phyloP scores from a whole-genome alignment of 1,284 basidiomycete species.

The Takashimella tepidaria region DNA sequence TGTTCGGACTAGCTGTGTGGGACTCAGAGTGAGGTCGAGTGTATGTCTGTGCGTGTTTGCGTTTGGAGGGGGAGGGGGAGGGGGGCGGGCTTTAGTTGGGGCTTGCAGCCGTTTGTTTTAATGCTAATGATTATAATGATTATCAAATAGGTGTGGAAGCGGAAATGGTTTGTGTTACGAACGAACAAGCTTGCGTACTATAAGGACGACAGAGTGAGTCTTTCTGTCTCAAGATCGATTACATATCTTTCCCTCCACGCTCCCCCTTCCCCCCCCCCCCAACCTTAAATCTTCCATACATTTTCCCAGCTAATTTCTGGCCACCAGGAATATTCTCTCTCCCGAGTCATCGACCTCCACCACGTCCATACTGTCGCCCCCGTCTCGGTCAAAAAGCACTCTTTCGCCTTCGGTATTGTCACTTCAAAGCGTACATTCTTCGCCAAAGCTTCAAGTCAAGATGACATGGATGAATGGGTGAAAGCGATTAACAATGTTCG shows the following conservation, averaged over 20 bases:
- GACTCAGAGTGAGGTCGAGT: too few relatives aligned
- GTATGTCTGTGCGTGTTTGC: too few relatives aligned
- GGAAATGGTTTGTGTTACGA: constrained; percentile 95
- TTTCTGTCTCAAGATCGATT: constrained; percentile 24
- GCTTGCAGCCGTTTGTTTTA: too few relatives aligned
- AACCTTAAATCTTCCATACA: constrained; percentile 1
- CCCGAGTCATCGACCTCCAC: constrained; percentile 78
- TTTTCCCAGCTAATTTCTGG: too few relatives aligned
- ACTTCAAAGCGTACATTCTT: constrained; percentile 90
- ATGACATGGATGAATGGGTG: constrained; percentile 81
- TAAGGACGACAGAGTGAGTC: constrained; percentile 70
- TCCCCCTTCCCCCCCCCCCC: background rate
- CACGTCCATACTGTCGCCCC: constrained; percentile 88
- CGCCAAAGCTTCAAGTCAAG: constrained; percentile 67
- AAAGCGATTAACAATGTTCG: constrained; percentile 71
- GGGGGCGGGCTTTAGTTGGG: too few relatives aligned
- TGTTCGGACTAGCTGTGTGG: too few relatives aligned
- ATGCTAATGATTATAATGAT: too few relatives aligned
- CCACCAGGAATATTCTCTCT: constrained; percentile 73
- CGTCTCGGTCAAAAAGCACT: constrained; percentile 82
- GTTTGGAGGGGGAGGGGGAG: too few relatives aligned
- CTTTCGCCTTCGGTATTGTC: constrained; percentile 86
- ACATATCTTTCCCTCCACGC: background rate
- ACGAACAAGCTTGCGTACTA: constrained; percentile 92
- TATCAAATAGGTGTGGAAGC: constrained; percentile 86